Base-by-base conservation (phyloP, 1,139 yeast species). In the Neolecta irregularis region DNA sequence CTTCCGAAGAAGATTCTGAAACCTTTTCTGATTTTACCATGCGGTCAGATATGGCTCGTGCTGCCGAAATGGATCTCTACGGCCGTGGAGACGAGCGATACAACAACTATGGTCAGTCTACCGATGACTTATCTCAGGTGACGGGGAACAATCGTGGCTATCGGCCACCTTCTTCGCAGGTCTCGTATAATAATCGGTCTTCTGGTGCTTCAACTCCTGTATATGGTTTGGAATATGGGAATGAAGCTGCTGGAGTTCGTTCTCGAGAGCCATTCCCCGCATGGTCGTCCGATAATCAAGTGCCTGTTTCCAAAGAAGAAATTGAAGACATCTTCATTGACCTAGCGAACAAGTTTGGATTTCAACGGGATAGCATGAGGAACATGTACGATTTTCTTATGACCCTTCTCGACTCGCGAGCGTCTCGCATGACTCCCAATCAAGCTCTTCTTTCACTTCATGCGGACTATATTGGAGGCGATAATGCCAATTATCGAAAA, bases 391-490 rank as follows among this genome's bases (percentile, higher is more conserved):
- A 91, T 55, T 91, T 81, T 58, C 75, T 88, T 57, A 78, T 91
- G 95, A 72, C 80, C 20, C 65, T 85, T 49, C 67, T 91, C 53
- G 98, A 91, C 55, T 88, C 98, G 6, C 73, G 96, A 56, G 71
- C 96, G 7, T 81, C 95, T 36, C 76, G 98, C 60, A 81, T 85
- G 93, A 74, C 95, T 13, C 95, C 98, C 18, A 78, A 81, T 43
- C 93, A 81, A 57, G 98, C 98, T 18, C 64, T 91, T 48, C 65
- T 83, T 43, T 74, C 92, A 35, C 67, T 91, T 47, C 99, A 91
- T 54, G 92, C 96, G 30, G 98, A 91, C 56, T 91, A 88, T 61
- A 85, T 88, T 51, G 96, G 96, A 30, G 96, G 96, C 36, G 78
- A 77, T 45, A 71, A 81, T 44, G 76, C 96, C 21, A 88, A 88